Evolutionary conservation across 495 filamentous ascomycete genomes (phyloP), one percentile per base, ranked within the genome.

Genomic region (Hyaloscypha variabilis): DNA sequence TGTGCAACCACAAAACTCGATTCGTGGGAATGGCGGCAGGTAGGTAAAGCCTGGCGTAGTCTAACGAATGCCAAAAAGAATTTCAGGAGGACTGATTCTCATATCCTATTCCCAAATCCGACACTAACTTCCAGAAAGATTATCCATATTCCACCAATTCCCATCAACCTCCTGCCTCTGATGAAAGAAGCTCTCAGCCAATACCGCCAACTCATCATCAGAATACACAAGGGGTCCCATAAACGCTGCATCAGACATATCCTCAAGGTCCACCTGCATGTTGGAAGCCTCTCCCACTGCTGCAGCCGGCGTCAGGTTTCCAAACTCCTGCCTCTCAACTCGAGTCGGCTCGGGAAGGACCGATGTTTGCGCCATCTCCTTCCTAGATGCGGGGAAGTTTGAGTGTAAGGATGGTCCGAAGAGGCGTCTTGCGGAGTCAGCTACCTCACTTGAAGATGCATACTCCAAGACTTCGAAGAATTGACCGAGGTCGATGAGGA

Each of bases 401-500:
- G 67, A 64, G 49, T 76, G 78, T 2, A 83, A 58, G 1, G 78
- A 78, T 24, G 77, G 68, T 4, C 79, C 80, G 36, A 83, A 83
- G 11, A 82, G 70, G 19, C 75, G 73, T 6, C 75, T 66, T 31
- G 76, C 76, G 24, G 77, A 79, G 49, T 77, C 73, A 0, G 72
- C 65, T 26, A 67, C 25, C 36, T 81, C 78, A 62, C 77, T 80
- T 55, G 78, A 77, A 8, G 79, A 80, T 13, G 79, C 78, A 58
- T 82, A 83, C 71, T 83, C 80, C 0, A 83, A 72, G 30, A 83
- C 78, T 62, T 83, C 79, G 76, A 79, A 83, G 68, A 83, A 83
- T 31, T 76, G 76, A 1, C 79, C 81, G 0, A 83, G 74, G 50
- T 83, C 80, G 21, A 83, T 82, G 0, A 82, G 66, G 17, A 83